Conservation (phyloP, 495 filamentous ascomycete genomes). For the Podospora pseudoanserina region DNA sequence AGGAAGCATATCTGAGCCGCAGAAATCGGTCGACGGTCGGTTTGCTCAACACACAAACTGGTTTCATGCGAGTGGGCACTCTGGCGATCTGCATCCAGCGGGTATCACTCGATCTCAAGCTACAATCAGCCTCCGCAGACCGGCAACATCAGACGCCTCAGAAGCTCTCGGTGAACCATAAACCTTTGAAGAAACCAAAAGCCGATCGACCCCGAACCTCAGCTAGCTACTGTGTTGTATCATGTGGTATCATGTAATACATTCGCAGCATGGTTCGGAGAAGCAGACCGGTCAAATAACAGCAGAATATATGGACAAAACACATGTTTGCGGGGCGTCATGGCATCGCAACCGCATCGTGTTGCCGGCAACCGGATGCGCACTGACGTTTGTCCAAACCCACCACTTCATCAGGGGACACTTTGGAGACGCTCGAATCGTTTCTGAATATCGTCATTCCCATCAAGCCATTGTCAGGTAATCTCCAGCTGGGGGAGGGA, state of each 20-base stretch:
- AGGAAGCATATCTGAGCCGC: neutral
- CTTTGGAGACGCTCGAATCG: neutral
- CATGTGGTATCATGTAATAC: too few relatives aligned
- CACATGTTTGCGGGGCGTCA: neutral
- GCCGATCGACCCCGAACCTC: neutral
- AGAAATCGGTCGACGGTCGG: neutral
- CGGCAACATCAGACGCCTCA: neutral
- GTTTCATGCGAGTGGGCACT: slow-evolving; percentile 10
- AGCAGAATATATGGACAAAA: too few relatives aligned
- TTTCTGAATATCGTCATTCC: neutral
- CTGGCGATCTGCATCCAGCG: neutral
- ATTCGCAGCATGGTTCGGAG: neutral
- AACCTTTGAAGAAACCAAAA: neutral
- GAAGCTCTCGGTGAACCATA: neutral
- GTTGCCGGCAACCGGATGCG: slow-evolving; percentile 1
- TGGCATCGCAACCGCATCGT: neutral
- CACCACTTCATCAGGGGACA: slow-evolving; percentile 2
- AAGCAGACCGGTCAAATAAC: neutral
- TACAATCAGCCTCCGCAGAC: neutral
- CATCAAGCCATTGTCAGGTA: neutral
- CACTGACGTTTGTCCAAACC: slow-evolving; percentile 8
- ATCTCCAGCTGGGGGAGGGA: neutral
- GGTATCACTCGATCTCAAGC: neutral
- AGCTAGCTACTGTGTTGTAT: neutral
- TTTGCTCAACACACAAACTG: neutral